Evolutionary conservation across 2,329 filamentous ascomycete genomes (phyloP), one percentile per base, ranked within the genome.

Genomic region (Ophiostoma sp.): DNA sequence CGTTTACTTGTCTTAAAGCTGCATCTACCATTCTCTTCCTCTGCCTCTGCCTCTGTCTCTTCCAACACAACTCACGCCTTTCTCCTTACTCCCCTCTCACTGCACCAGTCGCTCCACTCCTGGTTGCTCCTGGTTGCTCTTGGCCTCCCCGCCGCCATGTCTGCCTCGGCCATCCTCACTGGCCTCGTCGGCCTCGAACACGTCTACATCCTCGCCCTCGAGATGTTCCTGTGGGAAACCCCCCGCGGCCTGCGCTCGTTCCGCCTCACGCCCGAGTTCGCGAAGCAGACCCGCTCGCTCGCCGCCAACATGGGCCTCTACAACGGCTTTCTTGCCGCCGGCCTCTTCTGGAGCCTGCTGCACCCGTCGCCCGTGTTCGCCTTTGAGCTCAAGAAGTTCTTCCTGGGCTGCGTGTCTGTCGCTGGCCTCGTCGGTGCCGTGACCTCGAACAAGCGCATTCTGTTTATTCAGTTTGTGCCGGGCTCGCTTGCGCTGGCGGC

Each of bases 271-370:
- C 73, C 78, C n/a, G 79, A 82, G 5, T 82, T 81, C 68, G 82
- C 82, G 5, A 73, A 78, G 52, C 72, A 81, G 74, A 82, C 80
- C 3, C 78, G 77, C 70, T 72, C 69, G 4, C 75, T 84, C 47
- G 82, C 81, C 64, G 80, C 80, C 66, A 84, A 84, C 74, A 82
- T 84, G 73, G 82, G 82, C 27, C 76, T 84, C 5, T 84, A 84
- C 76, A 84, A 84, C 72, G 82, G 82, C 58, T 83, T 84, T 67
- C 76, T 84, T n/a, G 79, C 81, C 3, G 81, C 81, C 1, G 82
- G 82, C 0, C 74, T 84, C 1, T 69, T 75, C 40, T 84, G 82
- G 82, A 78, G 79, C 3, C 70, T 83, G n/a, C n/a, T 75, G 3
- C 81, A 84, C 72, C 81, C 82, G 0, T 76, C 77, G 5, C 67